Evolutionary conservation across 208 protist genomes (phyloP), one percentile per base, ranked within the genome.

Genomic region (Trypanosoma platydactyli): DNA sequence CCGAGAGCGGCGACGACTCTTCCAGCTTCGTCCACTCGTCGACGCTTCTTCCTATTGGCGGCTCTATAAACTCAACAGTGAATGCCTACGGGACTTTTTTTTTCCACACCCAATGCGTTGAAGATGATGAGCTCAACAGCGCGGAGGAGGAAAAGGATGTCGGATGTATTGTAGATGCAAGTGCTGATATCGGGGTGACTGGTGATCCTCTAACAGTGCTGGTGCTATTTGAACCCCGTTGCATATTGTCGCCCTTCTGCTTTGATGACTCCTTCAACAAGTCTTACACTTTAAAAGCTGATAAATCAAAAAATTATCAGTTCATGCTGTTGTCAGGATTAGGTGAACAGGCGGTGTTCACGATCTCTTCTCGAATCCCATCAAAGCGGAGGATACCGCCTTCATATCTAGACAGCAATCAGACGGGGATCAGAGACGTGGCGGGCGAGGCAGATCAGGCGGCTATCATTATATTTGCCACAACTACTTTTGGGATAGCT

Each of bases 401-500:
- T 24, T 33, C 46, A 11, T 65, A 54, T 65, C 53, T 55, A 15
- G 53, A 46, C 49, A 5, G 18, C 12, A 65, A 65, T 22, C 49
- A 56, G 18, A 56, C 45, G 3, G 60, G 60, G 12, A 22, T 56
- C 7, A 41, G 60, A 22, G 35, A 56, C 16, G 42, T 55, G 20
- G 12, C 46, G 15, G 60, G 60, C 27, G 46, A 55, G 27, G 46
- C 24, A 30, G 60, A 65, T 55, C 20, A 22, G 20, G 13, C 29
- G 22, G 60, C 45, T n/a, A 45, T 65, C 30, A 55, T 65, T 30
- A 53, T 65, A 40, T 65, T 65, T 40, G 24, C 48, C 35, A 7
- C 35, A 5, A 13, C 35, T 45, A 65, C 60, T 41, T 0, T 54
- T 18, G 16, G 27, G 12, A 45, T 62, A 38, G 3, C 29, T 33